These are phyloP conservation scores for Bocquillonia castaneifolia DNA, from an alignment of 441 rosid species.

Conservation along the genomic window DNA sequence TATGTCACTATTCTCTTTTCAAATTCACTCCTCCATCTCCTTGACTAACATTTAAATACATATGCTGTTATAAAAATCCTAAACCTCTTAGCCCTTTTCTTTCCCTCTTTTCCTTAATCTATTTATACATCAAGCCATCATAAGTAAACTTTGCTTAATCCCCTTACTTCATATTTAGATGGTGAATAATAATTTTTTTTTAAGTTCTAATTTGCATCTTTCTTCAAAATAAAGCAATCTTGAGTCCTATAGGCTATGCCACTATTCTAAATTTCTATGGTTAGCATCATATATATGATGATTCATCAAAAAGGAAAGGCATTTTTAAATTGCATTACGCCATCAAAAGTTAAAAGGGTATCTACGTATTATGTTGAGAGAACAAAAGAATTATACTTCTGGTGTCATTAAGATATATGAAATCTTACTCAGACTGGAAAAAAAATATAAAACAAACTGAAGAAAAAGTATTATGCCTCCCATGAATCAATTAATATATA, in stretches of 20 bases:
- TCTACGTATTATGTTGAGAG: constrained; percentile 6
- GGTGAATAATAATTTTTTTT: no score
- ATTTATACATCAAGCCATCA: not conserved
- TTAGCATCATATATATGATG: constrained; percentile 6
- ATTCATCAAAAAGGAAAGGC: constrained; percentile 8
- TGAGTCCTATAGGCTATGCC: not conserved
- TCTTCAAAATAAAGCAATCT: not conserved
- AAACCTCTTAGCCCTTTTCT: not conserved
- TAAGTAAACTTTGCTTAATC: no score
- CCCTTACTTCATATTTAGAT: no score
- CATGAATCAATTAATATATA: constrained; percentile 8
- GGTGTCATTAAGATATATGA: constrained; percentile 27
- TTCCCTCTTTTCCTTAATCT: not conserved
- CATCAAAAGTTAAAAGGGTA: constrained; percentile 15
- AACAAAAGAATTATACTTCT: constrained; percentile 31
- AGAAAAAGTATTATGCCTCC: not conserved
- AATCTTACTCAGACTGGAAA: constrained; percentile 16
- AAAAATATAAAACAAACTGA: not conserved
- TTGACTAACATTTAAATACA: not conserved
- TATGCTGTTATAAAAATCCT: no score
- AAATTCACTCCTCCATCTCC: constrained; percentile 1
- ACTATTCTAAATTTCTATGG: not conserved
- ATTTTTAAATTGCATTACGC: constrained; percentile 23
- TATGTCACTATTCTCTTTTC: constrained; percentile 8
- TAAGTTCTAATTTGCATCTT: not conserved